Base-by-base conservation (phyloP, 2,329 filamentous ascomycete species). In the Orbilia ellipsospora region DNA sequence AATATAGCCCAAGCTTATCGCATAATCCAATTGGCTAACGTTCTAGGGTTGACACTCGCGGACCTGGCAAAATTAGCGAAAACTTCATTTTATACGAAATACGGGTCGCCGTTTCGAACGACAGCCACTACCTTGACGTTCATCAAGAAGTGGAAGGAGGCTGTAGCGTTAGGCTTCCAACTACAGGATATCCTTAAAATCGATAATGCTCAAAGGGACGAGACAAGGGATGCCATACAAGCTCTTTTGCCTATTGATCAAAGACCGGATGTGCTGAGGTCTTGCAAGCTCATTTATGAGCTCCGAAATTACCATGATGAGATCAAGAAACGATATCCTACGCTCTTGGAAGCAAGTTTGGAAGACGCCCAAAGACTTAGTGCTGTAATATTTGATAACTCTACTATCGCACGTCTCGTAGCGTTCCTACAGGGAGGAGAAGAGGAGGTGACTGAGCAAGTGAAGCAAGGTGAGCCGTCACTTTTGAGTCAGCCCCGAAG, bases 101-200 rank as follows among this genome's bases (percentile, higher is more conserved):
- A 8, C 18, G 48, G 48, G 4, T 52, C 48, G 3, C 48, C 48
- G 20, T 52, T 52, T 12, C 13, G 20, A 12, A 52, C 15, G 15
- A 52, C 18, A 52, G 18, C 48, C 2, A 23, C 48, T 12, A 23
- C 48, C 20, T 52, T 23, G 20, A 52, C 18, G 4, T 52, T 52
- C 48, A 52, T 52, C 48, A 23, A 52, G 18, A 52, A 52, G 18
- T 52, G 48, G 48, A 52, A 52, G 18, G 48, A 52, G 18, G n/a
- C 13, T 12, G 18, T 18, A 12, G 48, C 15, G 10, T 12, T 23
- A 12, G 48, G n/a, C 48, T 52, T 52, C 13, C 15, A 16, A 12
- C 18, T 52, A 12, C 10, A 52, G 18, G 48, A 52, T 52, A 16
- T 52, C 18, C 4, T 52, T 12, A 52, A 52, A 52, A 23, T 52